These are phyloP conservation scores for Metahyphopichia silvanorum DNA, from an alignment of 805 yeast genomes.

Conservation along the genomic window DNA sequence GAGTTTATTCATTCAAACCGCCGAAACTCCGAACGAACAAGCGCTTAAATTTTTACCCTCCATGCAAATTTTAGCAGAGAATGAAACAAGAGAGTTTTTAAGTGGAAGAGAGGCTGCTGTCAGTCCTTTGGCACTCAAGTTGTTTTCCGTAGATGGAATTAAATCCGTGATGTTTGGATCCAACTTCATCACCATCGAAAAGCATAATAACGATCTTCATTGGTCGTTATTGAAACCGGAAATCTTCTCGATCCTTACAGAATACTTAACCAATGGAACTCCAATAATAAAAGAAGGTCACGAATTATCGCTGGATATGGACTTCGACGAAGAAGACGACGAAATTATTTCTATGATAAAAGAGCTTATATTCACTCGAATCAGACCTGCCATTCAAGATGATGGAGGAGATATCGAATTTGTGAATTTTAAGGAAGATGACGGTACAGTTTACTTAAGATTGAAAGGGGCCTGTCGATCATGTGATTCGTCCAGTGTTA, in stretches of 20 bases:
- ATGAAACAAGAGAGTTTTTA: slow-evolving; percentile 68
- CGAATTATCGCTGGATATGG: slow-evolving; percentile 34
- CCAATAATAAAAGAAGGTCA: slow-evolving; percentile 45
- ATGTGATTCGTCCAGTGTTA: slow-evolving; percentile 65
- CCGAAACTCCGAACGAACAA: slow-evolving; percentile 81
- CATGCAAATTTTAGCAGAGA: slow-evolving; percentile 58
- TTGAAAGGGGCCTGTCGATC: slow-evolving; percentile 71
- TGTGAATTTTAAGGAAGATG: slow-evolving; percentile 50
- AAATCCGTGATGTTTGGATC: slow-evolving; percentile 75
- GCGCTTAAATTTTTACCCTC: slow-evolving; percentile 85
- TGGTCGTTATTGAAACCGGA: slow-evolving; percentile 69
- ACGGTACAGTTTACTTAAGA: slow-evolving; percentile 57
- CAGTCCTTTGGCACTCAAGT: slow-evolving; percentile 74
- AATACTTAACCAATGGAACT: slow-evolving; percentile 51
- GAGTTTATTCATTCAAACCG: slow-evolving; percentile 69
- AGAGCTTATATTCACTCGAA: slow-evolving; percentile 65
- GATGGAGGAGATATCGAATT: slow-evolving; percentile 76
- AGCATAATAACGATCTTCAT: slow-evolving; percentile 43
- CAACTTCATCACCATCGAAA: slow-evolving; percentile 81
- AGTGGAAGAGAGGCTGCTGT: slow-evolving; percentile 71
- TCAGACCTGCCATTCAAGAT: slow-evolving; percentile 71
- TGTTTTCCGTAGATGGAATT: slow-evolving; percentile 75
- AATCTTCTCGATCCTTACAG: slow-evolving; percentile 57
- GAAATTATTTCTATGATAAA: slow-evolving; percentile 66
- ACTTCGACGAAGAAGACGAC: slow-evolving; percentile 57